Evolutionary conservation across 257 asterid genomes (phyloP), one percentile per base, ranked within the genome.

Genomic region (Sherardia arvensis): DNA sequence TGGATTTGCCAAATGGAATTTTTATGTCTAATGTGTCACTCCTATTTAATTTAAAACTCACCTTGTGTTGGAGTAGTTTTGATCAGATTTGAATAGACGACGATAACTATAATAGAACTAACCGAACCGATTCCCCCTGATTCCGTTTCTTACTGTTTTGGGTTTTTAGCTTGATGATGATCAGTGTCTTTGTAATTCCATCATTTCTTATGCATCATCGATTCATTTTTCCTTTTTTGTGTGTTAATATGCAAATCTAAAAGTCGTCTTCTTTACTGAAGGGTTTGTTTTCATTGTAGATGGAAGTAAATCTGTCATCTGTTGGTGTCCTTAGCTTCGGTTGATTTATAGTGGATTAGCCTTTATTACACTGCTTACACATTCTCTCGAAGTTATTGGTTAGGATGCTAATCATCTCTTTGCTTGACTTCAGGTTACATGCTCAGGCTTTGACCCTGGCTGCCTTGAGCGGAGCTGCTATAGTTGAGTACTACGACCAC

Each of bases 401-500:
- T 30, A 11, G 25, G 32, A 11, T 36, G 20, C 29, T n/a, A 26
- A 28, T 4, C 28, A 20, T 64, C 21, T 64, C 21, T 0, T 47
- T 17, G 47, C 47, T 48, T 27, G 11, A 23, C 26, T 15, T 66
- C 80, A 88, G 96, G 87, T 75, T 91, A 84, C 99, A 92, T 21
- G 97, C 99, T 3, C 99, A 87, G 73, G 99, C 94, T 32, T 82
- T 92, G 27, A 92, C 99, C 8, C 90, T 92, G 53, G 95, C 89
- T 47, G 96, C 96, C 0, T 77, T 91, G 59, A 85, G 79, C 27
- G 98, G 95, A 23, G 92, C 90, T 32, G 96, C 90, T 15, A 56
- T 85, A 28, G 95, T 91, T 0, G 94, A 91, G 79, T 86, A 81
- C 76, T 86, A 83, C 29, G 98, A 88, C 73, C 90, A 91, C 81